phyloP scores from a whole-genome alignment of 352 stramenopile species.

The Globisporangium spinosum region DNA sequence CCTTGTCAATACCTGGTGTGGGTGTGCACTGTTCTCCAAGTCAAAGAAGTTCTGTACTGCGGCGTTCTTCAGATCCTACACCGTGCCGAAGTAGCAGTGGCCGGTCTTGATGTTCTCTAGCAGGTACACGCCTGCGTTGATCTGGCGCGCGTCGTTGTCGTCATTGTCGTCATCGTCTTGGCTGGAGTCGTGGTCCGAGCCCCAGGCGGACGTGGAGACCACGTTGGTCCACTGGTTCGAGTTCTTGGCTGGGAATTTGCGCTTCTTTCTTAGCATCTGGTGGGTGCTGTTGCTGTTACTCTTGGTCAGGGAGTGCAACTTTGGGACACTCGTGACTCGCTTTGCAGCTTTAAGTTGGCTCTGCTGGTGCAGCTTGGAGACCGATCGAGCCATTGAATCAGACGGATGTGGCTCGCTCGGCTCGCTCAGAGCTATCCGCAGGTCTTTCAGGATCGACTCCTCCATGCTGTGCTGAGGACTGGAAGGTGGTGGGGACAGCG shows the following conservation, averaged over 20 bases:
- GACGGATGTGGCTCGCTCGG: background rate
- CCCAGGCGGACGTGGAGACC: slow-evolving; percentile 1
- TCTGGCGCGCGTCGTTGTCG: slow-evolving; percentile 22
- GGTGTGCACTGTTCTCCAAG: slow-evolving; percentile 35
- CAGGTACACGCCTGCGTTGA: slow-evolving; percentile 68
- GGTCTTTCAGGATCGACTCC: slow-evolving; percentile 8
- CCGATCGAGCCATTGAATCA: background rate
- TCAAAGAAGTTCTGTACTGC: slow-evolving; percentile 44
- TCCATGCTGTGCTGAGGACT: slow-evolving; percentile 10
- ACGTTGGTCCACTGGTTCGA: slow-evolving; percentile 30
- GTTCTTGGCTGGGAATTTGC: slow-evolving; percentile 12
- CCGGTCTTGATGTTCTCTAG: slow-evolving; percentile 60
- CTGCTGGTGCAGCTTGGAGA: background rate
- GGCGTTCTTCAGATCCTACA: slow-evolving; percentile 70
- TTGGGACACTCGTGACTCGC: slow-evolving; percentile 23
- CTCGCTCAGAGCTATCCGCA: slow-evolving; percentile 1
- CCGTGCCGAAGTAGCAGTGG: slow-evolving; percentile 59
- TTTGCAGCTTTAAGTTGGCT: background rate
- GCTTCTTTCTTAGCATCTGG: slow-evolving; percentile 1
- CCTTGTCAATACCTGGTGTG: slow-evolving; percentile 38
- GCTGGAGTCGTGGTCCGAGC: background rate
- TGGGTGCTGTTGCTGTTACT: slow-evolving; percentile 6
- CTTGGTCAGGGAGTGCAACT: slow-evolving; percentile 17
- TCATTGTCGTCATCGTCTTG: slow-evolving; percentile 14
- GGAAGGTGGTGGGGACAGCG: background rate